Conservation (phyloP, 2,329 filamentous ascomycete genomes). For the Acarospora socialis region DNA sequence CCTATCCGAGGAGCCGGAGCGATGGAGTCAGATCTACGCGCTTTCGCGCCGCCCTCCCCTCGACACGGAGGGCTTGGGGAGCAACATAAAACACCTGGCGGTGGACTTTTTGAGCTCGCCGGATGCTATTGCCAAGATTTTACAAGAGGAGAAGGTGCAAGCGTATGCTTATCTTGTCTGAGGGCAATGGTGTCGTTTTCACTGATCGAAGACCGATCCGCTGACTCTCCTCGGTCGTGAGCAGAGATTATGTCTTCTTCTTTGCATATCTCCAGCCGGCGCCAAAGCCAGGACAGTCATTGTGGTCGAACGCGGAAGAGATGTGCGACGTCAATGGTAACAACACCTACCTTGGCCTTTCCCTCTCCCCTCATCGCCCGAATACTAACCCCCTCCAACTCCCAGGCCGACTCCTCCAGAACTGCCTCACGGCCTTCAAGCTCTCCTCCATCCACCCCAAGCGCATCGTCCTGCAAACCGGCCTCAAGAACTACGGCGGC, state of each 20-base stretch:
- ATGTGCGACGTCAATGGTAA: constrained; percentile 32
- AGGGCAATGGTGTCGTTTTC: neutral
- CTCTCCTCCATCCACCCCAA: constrained; percentile 1
- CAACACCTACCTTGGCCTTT: no score
- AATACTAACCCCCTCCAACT: no score
- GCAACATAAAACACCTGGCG: constrained; percentile 29
- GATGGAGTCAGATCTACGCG: constrained; percentile 40
- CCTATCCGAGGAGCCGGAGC: constrained; percentile 30
- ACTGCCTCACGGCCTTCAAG: constrained; percentile 2
- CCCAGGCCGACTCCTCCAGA: constrained; percentile 1
- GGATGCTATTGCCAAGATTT: constrained; percentile 17
- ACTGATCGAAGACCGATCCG: neutral
- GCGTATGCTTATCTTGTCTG: constrained; percentile 10
- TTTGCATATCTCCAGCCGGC: constrained; percentile 40
- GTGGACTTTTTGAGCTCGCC: constrained; percentile 23
- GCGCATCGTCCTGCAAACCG: constrained; percentile 12
- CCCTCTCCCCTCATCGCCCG: no score
- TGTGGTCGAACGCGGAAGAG: constrained; percentile 38
- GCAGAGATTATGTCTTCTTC: constrained; percentile 37
- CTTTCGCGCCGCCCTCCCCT: constrained; percentile 34
- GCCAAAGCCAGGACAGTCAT: constrained; percentile 29
- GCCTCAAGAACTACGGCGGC: constrained; percentile 17
- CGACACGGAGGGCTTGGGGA: constrained; percentile 22
- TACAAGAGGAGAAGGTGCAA: constrained; percentile 17
- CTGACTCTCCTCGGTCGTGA: constrained; percentile 1